Evolutionary conservation across 1,284 basidiomycete species (phyloP), one percentile per base, ranked within the genome.

Genomic region (Irpex sp.): DNA sequence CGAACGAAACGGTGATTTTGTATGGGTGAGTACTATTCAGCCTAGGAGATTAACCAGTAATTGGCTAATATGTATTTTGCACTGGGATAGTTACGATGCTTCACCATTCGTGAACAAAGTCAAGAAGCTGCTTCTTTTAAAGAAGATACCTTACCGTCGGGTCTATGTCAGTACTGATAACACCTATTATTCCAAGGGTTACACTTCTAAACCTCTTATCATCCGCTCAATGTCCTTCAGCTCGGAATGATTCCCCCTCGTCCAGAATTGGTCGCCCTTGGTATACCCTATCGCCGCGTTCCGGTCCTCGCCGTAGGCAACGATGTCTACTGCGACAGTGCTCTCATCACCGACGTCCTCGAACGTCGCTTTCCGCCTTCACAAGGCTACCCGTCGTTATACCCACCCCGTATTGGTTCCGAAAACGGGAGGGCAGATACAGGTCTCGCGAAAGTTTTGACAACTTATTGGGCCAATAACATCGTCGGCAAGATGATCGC

Each of bases 241-340:
- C 31, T 33, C 31, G 31, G 5, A 33, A 33, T 33, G 31, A 33
- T 33, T 33, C 39, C n/a, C n/a, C 39, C 39, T n/a, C 39, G 39
- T 13, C 39, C 39, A 46, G 39, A 46, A 6, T 13, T 86, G 50
- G 78, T 80, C 17, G 68, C 78, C 1, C 31, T 33, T 33, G 84
- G 83, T 11, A 72, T 86, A 13, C 70, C 72, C 39, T 85, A 85
- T 69, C 81, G 84, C 15, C 78, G 81, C 33, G 83, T 85, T 33
- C 83, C 83, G n/a, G 74, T 85, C 17, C 75, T 85, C 1, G 80
- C 83, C n/a, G 82, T 86, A 58, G 84, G 83, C 6, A 82, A 81
- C 64, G 83, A 85, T 65, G 75, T 84, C 1, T 83, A 83, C 68
- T 81, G 81, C 65, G 83, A 84, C 70, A 82, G 80, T 26, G 81